phyloP scores from a whole-genome alignment of 139 green algal species.

The Volvox africanus region DNA sequence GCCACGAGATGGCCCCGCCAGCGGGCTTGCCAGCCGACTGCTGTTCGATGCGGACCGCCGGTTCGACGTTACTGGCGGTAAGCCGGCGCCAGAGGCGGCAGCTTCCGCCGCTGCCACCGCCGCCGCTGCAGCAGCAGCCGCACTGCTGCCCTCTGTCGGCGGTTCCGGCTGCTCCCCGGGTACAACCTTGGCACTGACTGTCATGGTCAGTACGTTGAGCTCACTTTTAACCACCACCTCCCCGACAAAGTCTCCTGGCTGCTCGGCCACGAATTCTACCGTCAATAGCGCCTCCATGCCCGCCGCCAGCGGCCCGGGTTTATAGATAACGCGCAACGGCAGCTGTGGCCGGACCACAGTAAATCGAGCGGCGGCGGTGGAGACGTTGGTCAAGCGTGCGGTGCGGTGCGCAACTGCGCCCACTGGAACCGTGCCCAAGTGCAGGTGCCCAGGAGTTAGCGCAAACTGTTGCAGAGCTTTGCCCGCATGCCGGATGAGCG shows the following conservation, averaged over 20 bases:
- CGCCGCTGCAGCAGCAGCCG: not conserved
- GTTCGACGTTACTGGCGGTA: conserved; percentile 44
- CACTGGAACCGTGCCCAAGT: conserved; percentile 70
- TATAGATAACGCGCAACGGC: conserved; percentile 69
- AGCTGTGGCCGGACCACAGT: conserved; percentile 53
- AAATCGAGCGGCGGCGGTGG: conserved; percentile 65
- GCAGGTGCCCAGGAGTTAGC: conserved; percentile 68
- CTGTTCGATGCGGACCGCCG: conserved; percentile 22
- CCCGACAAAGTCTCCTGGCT: conserved; percentile 65
- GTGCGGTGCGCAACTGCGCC: conserved; percentile 62
- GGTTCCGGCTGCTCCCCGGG: not conserved
- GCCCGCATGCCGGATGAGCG: conserved; percentile 46
- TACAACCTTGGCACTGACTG: conserved; percentile 69
- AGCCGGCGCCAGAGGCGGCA: not conserved
- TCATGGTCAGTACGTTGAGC: conserved; percentile 69
- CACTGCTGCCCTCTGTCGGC: not conserved
- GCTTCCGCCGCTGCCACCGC: not conserved
- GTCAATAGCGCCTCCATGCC: conserved; percentile 72
- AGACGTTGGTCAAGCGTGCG: conserved; percentile 69
- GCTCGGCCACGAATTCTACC: conserved; percentile 69
- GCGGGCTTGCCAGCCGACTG: conserved; percentile 27
- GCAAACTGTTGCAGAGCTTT: conserved; percentile 63
- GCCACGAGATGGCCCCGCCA: not conserved
- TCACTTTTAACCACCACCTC: conserved; percentile 71
- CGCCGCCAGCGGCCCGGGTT: conserved; percentile 64